Evolutionary conservation across 2,329 filamentous ascomycete genomes (phyloP), one percentile per base, ranked within the genome.

Genomic region (Ambrosiella beaveri): DNA sequence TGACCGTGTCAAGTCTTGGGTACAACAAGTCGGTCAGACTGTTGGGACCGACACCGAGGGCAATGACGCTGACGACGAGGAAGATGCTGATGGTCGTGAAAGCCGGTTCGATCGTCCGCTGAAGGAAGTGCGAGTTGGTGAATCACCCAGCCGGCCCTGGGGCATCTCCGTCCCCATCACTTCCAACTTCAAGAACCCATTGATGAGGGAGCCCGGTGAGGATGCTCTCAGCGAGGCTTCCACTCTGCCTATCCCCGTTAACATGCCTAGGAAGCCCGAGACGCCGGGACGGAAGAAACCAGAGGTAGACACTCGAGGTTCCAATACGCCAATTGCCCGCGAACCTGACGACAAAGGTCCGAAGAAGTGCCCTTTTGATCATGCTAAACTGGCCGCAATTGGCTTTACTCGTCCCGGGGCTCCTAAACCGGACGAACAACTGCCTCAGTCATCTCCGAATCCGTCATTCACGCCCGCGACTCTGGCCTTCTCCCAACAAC

Each of bases 111-210:
- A 95, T 63, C 80, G 90, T 50, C 83, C 86, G 0, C 69, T 97
- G 56, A 88, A 91, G 66, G 91, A 96, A 64, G 80, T 97, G 8
- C 79, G 91, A n/a, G 82, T 97, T 19, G 91, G 91, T 49, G 91
- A 97, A 70, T 95, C 88, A 12, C 91, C 91, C 4, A 95, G 86
- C 68, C 78, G 91, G 50, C 91, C 91, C 12, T 96, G 90, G 90
- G 90, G 90, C 5, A 95, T 96, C 56, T 80, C 81, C 4, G 84
- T 96, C 0, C 90, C 90, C 2, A 69, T 80, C 73, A 19, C 44
- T 8, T 40, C 52, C 12, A n/a, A 36, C 12, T 54, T 54, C 38
- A 54, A 36, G 52, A 54, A 54, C 41, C 7, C 17, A 27, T n/a
- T 37, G 2, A 15, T 27, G 5, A 37, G 39, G 9, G 38, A 40